Conservation (phyloP, 805 yeast genomes). For the Schwanniomyces sp. region DNA sequence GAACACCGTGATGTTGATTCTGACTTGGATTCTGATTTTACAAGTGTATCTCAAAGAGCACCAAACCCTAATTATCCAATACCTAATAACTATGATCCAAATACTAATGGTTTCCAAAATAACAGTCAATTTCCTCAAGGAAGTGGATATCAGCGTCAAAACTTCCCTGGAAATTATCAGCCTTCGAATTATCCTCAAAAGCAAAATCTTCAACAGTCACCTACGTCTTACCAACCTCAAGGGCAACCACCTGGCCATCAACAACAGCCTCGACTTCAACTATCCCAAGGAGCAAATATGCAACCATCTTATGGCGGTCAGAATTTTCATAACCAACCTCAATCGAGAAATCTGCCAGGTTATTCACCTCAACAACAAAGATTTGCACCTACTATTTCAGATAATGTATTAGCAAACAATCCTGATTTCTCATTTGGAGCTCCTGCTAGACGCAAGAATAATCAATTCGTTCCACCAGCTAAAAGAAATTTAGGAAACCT, state of each 20-base stretch:
- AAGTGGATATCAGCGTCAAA: constrained; percentile 10
- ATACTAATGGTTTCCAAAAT: constrained; percentile 1
- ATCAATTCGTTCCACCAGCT: constrained; percentile 21
- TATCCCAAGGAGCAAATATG: constrained; percentile 14
- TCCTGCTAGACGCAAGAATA: constrained; percentile 17
- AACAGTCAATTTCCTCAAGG: not conserved
- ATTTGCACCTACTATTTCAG: constrained; percentile 31
- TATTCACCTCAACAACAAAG: constrained; percentile 9
- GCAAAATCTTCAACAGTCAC: constrained; percentile 4
- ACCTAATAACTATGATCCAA: constrained; percentile 17
- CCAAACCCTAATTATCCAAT: constrained; percentile 54
- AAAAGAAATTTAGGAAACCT: constrained; percentile 8
- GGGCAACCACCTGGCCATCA: constrained; percentile 9
- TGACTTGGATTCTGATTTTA: constrained; percentile 61
- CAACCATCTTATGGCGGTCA: constrained; percentile 1
- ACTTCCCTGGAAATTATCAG: constrained; percentile 9
- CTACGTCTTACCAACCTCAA: constrained; percentile 2
- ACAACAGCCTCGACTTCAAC: constrained; percentile 14
- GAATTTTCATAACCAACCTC: constrained; percentile 3
- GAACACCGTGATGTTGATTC: constrained; percentile 22
- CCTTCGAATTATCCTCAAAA: constrained; percentile 10
- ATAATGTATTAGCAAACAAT: constrained; percentile 35
- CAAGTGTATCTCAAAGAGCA: constrained; percentile 78
- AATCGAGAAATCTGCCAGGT: constrained; percentile 3
- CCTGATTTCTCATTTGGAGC: constrained; percentile 42